Percentiles rank a stretch among this genome's conserved stretches.
phyloP scores from a whole-genome alignment of 352 stramenopile genomes.

The Phytophthora melonis region DNA sequence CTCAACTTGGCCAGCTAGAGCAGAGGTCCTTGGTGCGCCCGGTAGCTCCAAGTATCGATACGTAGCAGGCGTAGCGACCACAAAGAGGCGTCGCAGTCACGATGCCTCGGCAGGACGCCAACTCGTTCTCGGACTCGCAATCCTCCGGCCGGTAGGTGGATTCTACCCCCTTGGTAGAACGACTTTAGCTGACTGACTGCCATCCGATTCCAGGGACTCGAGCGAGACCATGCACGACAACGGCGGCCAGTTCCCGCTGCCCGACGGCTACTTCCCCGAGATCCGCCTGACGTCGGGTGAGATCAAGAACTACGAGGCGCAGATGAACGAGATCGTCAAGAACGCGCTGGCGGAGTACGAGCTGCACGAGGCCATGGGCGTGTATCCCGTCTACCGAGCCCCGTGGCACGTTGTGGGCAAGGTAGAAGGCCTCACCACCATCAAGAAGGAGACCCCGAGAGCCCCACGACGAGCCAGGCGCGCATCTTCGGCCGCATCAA shows the following conservation, averaged over 20 bases:
- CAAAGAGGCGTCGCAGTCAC: constrained; percentile 13
- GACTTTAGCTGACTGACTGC: not conserved
- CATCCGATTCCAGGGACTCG: constrained; percentile 7
- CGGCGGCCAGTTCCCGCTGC: constrained; percentile 48
- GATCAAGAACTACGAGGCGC: constrained; percentile 41
- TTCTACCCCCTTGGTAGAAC: too few species aligned
- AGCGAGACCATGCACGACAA: constrained; percentile 36
- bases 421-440: constrained; percentile 50
- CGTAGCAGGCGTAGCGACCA: not conserved
- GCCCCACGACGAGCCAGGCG: constrained; percentile 31
- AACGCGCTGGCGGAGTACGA: constrained; percentile 53
- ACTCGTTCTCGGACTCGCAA: constrained; percentile 27
- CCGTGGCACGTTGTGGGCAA: constrained; percentile 47
- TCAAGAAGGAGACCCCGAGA: constrained; percentile 45
- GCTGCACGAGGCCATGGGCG: constrained; percentile 46
- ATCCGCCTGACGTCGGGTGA: constrained; percentile 42
- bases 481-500: constrained; percentile 73
- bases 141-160: constrained; percentile 32
- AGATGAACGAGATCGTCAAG: constrained; percentile 52
- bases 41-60: not conserved
- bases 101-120: constrained; percentile 21
- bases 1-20: constrained; percentile 31
- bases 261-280: constrained; percentile 51
- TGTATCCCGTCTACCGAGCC: constrained; percentile 38
- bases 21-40: not conserved